These are phyloP conservation scores for Diatrype stigma DNA, from an alignment of 2,329 filamentous ascomycete species.

Conservation along the genomic window DNA sequence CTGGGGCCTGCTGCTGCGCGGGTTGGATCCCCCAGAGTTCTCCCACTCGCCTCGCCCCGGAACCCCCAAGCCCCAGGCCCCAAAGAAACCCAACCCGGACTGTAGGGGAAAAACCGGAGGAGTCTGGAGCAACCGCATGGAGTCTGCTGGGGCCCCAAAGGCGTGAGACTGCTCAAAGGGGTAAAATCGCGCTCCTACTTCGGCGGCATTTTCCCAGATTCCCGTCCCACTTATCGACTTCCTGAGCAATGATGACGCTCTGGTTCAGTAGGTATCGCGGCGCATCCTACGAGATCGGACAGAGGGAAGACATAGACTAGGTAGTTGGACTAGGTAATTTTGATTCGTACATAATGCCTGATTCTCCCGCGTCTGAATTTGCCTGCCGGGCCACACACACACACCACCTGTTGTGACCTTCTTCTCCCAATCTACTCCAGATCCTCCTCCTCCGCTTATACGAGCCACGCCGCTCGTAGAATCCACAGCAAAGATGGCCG, in stretches of 20 bases:
- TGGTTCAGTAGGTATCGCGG: background rate
- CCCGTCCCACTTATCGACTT: background rate
- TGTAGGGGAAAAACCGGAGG: background rate
- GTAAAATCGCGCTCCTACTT: conserved; percentile 10
- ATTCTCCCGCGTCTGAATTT: background rate
- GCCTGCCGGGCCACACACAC: background rate
- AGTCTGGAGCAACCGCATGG: background rate
- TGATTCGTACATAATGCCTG: background rate
- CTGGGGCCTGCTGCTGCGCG: background rate
- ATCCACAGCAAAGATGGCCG: conserved; percentile 5
- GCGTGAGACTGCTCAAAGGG: background rate
- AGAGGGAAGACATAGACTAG: background rate
- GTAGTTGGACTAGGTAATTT: no score
- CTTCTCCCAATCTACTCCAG: conserved; percentile 1
- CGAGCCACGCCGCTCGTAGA: background rate
- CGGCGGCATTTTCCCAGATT: conserved; percentile 6
- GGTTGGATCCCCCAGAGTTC: background rate
- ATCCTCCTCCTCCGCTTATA: conserved; percentile 1
- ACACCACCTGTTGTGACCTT: background rate
- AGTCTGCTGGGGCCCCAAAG: conserved; percentile 10
- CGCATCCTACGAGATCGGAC: background rate
- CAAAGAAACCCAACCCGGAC: background rate
- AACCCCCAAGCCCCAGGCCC: background rate
- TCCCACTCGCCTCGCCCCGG: background rate
- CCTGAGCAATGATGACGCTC: conserved; percentile 2